Conservation (phyloP, 257 asterid species). For the Solanum pimpinellifolium region DNA sequence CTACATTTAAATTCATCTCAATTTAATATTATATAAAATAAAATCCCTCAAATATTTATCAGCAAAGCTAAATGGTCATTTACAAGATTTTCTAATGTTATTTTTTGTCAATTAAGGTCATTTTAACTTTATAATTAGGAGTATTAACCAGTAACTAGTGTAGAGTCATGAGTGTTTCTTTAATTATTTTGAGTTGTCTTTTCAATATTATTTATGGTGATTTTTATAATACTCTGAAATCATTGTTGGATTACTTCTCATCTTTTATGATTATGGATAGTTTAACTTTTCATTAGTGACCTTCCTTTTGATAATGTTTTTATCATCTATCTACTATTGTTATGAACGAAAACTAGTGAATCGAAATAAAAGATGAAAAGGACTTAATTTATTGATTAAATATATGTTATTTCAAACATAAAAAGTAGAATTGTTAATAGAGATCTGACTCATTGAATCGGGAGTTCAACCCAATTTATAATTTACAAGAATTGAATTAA, state of each 20-base stretch:
- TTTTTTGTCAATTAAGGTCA: not conserved
- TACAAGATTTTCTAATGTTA: not conserved
- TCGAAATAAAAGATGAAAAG: not conserved
- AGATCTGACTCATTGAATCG: accelerated
- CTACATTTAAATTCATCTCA: not conserved
- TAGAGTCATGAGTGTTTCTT: not conserved
- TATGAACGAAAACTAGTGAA: not conserved
- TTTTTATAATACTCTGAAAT: not conserved
- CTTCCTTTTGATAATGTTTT: not conserved
- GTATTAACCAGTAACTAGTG: not conserved
- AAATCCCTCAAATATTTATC: not conserved
- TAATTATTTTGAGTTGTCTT: not conserved
- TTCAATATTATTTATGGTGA: not conserved
- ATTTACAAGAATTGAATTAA: no score
- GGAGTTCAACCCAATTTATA: no score
- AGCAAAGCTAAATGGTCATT: not conserved
- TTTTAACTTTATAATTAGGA: not conserved
- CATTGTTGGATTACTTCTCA: not conserved
- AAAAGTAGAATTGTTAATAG: not conserved
- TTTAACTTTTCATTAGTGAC: not conserved
- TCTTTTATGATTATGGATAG: not conserved
- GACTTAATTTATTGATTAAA: not conserved
- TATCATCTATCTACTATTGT: not conserved
- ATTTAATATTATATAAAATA: not conserved
- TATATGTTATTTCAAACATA: not conserved